Conservation (phyloP, 2,329 filamentous ascomycete species). For the Teratosphaeria destructans region DNA sequence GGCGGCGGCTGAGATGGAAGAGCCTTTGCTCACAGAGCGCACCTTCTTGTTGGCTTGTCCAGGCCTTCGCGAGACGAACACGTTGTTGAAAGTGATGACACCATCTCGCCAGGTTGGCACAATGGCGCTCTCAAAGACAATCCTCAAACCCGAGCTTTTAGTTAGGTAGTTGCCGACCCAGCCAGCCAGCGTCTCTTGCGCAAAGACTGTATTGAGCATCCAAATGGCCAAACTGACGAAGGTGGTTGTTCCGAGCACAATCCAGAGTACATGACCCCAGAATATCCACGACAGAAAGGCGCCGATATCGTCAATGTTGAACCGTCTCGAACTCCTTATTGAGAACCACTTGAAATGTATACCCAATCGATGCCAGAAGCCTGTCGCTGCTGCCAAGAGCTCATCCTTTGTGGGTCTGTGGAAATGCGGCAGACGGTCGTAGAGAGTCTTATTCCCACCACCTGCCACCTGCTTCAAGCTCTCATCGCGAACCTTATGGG, state of each 20-base stretch:
- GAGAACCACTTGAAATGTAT: slow-evolving; percentile 97
- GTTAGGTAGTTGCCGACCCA: slow-evolving; percentile 96
- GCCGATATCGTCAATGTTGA: slow-evolving; percentile 92
- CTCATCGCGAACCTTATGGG: slow-evolving; percentile 13
- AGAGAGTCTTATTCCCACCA: slow-evolving; percentile 25
- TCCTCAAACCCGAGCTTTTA: slow-evolving; percentile 80
- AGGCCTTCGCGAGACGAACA: slow-evolving; percentile 85
- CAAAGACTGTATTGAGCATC: slow-evolving; percentile 89
- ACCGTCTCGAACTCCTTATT: slow-evolving; percentile 84
- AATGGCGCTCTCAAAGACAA: slow-evolving; percentile 95
- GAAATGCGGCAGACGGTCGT: slow-evolving; percentile 53
- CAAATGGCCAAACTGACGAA: slow-evolving; percentile 90
- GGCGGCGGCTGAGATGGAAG: slow-evolving; percentile 71
- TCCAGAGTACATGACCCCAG: slow-evolving; percentile 86
- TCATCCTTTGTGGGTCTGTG: slow-evolving; percentile 89
- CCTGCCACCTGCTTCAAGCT: slow-evolving; percentile 4
- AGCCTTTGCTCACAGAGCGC: slow-evolving; percentile 70
- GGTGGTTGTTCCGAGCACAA: slow-evolving; percentile 91
- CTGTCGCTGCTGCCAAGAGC: slow-evolving; percentile 77
- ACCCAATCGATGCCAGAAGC: slow-evolving; percentile 81
- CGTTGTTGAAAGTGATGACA: slow-evolving; percentile 92
- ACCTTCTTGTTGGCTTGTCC: slow-evolving; percentile 56
- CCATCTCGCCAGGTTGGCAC: slow-evolving; percentile 92
- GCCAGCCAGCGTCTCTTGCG: slow-evolving; percentile 87
- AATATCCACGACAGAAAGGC: slow-evolving; percentile 94